phyloP scores from a whole-genome alignment of 1,284 basidiomycete genomes.

The Fomitopsis palustris region DNA sequence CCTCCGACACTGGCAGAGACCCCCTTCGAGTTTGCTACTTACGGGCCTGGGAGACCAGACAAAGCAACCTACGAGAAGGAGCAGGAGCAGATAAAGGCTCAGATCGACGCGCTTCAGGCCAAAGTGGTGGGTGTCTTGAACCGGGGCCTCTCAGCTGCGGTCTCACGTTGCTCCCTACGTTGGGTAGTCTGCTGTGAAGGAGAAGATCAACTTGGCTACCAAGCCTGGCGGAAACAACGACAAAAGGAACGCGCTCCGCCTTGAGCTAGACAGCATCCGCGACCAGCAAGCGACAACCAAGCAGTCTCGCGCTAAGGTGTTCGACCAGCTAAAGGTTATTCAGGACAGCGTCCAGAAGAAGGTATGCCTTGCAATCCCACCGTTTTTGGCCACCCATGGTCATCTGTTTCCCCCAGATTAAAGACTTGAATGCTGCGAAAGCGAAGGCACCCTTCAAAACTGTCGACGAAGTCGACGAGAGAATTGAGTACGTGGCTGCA shows the following conservation, averaged over 20 bases:
- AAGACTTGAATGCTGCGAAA: slow-evolving; percentile 84
- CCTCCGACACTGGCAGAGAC: slow-evolving; percentile 39
- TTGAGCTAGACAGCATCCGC: slow-evolving; percentile 82
- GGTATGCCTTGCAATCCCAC: slow-evolving; percentile 38
- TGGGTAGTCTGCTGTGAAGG: slow-evolving; percentile 68
- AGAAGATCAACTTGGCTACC: slow-evolving; percentile 69
- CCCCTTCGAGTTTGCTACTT: slow-evolving; percentile 33
- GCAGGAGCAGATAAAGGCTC: slow-evolving; percentile 77
- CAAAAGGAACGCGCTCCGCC: slow-evolving; percentile 69
- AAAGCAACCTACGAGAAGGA: slow-evolving; percentile 78
- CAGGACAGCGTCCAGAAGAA: slow-evolving; percentile 86
- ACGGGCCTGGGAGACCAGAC: slow-evolving; percentile 66
- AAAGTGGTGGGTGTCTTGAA: slow-evolving; percentile 64
- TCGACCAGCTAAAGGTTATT: slow-evolving; percentile 81
- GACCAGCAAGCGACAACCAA: slow-evolving; percentile 83
- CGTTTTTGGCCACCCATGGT: slow-evolving; percentile 3
- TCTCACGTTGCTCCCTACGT: slow-evolving; percentile 1
- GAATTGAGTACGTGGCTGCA: slow-evolving; percentile 63
- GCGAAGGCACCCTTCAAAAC: slow-evolving; percentile 84
- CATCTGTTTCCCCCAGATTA: slow-evolving; percentile 50
- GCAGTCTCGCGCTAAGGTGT: slow-evolving; percentile 67
- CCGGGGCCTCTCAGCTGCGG: background rate
- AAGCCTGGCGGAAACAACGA: slow-evolving; percentile 67
- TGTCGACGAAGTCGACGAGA: slow-evolving; percentile 84
- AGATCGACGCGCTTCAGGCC: slow-evolving; percentile 78